Conservation (phyloP, 2,329 filamentous ascomycete species). For the Fusarium mundagurra region DNA sequence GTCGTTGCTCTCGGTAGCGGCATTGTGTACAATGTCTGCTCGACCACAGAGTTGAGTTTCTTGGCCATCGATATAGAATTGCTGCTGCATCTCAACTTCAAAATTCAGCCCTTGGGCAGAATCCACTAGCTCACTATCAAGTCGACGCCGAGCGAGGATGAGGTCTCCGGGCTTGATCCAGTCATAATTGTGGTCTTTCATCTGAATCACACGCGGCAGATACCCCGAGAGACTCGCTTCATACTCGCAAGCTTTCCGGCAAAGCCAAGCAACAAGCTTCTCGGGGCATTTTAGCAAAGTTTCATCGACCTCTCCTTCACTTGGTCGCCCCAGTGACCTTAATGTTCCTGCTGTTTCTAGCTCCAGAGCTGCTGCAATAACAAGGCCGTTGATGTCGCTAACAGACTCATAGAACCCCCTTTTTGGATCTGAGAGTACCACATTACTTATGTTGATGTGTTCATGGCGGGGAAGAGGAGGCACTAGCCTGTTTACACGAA, state of each 20-base stretch:
- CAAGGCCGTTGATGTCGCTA: slow-evolving; percentile 44
- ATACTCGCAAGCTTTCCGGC: slow-evolving; percentile 40
- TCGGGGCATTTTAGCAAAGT: background rate
- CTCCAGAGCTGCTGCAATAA: slow-evolving; percentile 41
- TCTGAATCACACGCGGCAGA: slow-evolving; percentile 38
- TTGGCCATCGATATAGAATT: background rate
- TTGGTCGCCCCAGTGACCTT: slow-evolving; percentile 7
- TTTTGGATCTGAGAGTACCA: slow-evolving; percentile 24
- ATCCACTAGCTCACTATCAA: slow-evolving; percentile 20
- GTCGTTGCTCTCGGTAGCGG: background rate
- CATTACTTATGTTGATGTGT: slow-evolving; percentile 29
- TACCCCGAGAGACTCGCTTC: slow-evolving; percentile 39
- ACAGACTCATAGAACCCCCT: slow-evolving; percentile 38
- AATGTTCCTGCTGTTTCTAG: slow-evolving; percentile 30
- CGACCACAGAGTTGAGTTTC: slow-evolving; percentile 5
- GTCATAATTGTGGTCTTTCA: slow-evolving; percentile 41
- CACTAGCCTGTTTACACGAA: slow-evolving; percentile 22
- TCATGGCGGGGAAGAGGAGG: background rate
- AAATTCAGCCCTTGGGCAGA: slow-evolving; percentile 1
- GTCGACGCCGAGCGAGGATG: slow-evolving; percentile 29
- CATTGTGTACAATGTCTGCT: slow-evolving; percentile 20
- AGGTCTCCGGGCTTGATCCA: slow-evolving; percentile 41
- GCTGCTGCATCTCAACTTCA: background rate
- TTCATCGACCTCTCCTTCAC: background rate
- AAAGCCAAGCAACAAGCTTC: slow-evolving; percentile 38